Evolutionary conservation across 2,329 filamentous ascomycete genomes (phyloP), one percentile per base, ranked within the genome.

Genomic region (Rhinocladiella mackenziei): DNA sequence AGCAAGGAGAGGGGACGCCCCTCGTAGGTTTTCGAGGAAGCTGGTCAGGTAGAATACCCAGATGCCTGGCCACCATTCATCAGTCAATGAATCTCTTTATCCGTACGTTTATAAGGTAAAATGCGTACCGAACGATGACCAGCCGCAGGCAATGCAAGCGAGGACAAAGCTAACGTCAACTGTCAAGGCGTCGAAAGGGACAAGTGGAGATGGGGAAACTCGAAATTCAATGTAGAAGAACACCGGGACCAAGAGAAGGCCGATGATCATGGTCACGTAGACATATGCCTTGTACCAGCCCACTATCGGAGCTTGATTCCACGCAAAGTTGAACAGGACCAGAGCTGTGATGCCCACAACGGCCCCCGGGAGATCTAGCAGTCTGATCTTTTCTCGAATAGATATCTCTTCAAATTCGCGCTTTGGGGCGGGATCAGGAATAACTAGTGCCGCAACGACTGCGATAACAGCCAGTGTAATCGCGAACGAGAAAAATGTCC

Each of bases 241-340:
- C 1, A 69, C 55, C 0, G 60, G 63, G 2, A 81, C 61, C 2
- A 83, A 62, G 0, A 80, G 26, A 2, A 77, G 44, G 0, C 81
- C 80, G 2, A 82, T 48, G 26, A 83, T 73, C 0, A 86, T 65
- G 1, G 76, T 63, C 0, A 75, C 64, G 46, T 76, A 74, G n/a
- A 80, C 68, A 43, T 78, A 78, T 0, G 76, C 66, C 5, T 69
- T 66, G 1, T 63, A 53, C 81, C 81, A 84, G 1, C 78, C 78
- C 1, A 71, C 74, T 0, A 77, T 66, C 0, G 77, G 73, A 0
- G 76, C 80, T 57, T 84, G 79, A 46, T 81, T 84, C 77, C 78
- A 83, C 0, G 80, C 76, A 54, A 84, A 77, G 58, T 83, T 83
- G 62, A 84, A 71, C 13, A 85, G 65, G 0, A 82, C 67, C 17